Evolutionary conservation across 2,329 filamentous ascomycete species (phyloP), one percentile per base, ranked within the genome.

Genomic region (Taxawa tesnikishii): DNA sequence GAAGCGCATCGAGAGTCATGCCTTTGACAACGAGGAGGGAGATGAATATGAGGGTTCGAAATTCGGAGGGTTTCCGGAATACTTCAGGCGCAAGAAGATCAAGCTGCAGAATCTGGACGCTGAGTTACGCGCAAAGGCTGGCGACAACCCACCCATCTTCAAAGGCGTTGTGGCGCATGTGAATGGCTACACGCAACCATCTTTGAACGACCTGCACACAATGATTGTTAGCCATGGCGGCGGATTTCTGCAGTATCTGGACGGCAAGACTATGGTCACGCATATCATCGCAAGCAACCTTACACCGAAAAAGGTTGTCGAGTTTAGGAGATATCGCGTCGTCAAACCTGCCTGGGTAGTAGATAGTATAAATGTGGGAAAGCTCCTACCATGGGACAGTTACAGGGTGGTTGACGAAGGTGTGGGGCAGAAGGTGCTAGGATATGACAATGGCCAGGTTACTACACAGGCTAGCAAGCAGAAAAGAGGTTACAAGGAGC

Each of bases 91-190:
- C 34, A 98, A 98, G 65, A 94, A 93, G 66, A 76, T 94, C 56
- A 98, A 98, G 53, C 69, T 98, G 3, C 90, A 96, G 56, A 98
- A 98, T 49, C 71, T 90, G 17, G 90, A 98, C 57, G 77, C 76
- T 6, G 74, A 93, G 33, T 65, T 93, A 27, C 77, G 88, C 37
- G 70, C 79, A 18, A 63, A 73, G 4, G 72, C 76, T 1, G 57
- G 62, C 0, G 75, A 79, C 43, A 83, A 81, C 41, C 83, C 85
- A 7, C 75, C 73, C 39, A 84, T 98, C 32, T 98, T 98, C 65
- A 83, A 79, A 44, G 85, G 84, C 1, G 70, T 96, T 6, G 85
- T 94, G 9, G 84, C 79, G 7, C 83, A 94, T 56, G 80, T 98
- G 15, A 93, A 87, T 46, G 90, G 90, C 29, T 98, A 96, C 52